Conservation (phyloP, 2,329 filamentous ascomycete species). For the Alternaria consortialis region DNA sequence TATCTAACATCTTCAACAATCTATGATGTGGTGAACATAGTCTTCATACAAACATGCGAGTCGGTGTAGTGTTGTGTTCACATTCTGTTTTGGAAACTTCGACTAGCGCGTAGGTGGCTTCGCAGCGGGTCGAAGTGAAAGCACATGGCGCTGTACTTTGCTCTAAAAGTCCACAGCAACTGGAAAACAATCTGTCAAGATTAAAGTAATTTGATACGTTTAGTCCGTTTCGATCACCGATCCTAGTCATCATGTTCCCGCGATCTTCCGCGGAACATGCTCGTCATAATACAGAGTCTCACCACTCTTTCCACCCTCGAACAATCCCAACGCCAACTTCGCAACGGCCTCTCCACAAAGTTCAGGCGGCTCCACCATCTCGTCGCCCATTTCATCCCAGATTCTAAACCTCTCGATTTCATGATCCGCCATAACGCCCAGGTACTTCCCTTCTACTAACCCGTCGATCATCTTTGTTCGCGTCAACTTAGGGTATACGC, state of each 20-base stretch:
- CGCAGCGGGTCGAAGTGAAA: not conserved
- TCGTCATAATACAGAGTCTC: conserved; percentile 36
- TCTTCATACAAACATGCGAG: not conserved
- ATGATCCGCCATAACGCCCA: conserved; percentile 37
- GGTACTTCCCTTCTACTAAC: conserved; percentile 30
- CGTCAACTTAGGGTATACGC: conserved; percentile 39
- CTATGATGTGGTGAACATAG: not conserved
- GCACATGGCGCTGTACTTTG: not conserved
- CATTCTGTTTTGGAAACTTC: not conserved
- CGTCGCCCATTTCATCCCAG: conserved; percentile 36
- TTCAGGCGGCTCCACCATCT: conserved; percentile 36
- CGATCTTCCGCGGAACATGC: conserved; percentile 34
- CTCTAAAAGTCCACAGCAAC: too few species aligned
- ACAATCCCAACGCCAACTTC: conserved; percentile 34
- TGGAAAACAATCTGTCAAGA: not conserved
- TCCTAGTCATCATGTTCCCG: conserved; percentile 15
- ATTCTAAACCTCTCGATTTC: conserved; percentile 37
- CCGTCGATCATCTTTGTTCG: conserved; percentile 38
- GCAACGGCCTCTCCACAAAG: conserved; percentile 35
- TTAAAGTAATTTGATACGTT: not conserved
- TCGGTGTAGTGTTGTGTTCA: not conserved
- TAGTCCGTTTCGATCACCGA: too few species aligned
- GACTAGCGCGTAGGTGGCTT: not conserved
- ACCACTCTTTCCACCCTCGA: conserved; percentile 34
- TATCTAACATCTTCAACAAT: not conserved